Base-by-base conservation (phyloP, 2,329 filamentous ascomycete genomes). In the Ceratocystis albifundus region DNA sequence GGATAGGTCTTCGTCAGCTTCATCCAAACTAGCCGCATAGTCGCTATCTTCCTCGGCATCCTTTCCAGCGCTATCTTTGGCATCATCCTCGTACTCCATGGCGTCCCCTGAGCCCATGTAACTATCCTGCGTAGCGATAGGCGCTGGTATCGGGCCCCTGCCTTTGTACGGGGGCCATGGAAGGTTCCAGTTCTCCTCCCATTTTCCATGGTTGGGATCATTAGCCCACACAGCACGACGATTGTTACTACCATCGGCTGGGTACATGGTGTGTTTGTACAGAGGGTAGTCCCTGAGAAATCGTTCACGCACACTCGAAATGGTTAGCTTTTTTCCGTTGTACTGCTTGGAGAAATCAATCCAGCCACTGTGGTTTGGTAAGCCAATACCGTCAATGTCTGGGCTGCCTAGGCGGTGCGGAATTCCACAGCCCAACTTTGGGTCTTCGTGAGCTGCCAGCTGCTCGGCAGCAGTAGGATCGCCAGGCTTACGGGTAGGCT, bases 321-420 rank as follows among this genome's bases (percentile, higher is more conserved):
- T 45, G 10, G 28, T n/a, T 17, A 68, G 61, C 53, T 64, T 65
- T 41, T 59, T 67, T 20, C 53, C 61, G n/a, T 59, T 57, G 63
- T 65, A 66, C 20, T 57, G 61, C n/a, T 59, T 59, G 20, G 59
- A 63, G 30, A 65, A 63, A 25, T 67, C 66, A 15, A 69, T 59
- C 68, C 66, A 69, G 44, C 68, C 68, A 57, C 66, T 66, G 6
- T 45, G 61, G 32, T 69, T 68, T n/a, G 68, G 68, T 7, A 69
- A 46, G 10, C 66, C 62, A 46, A 62, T 30, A 12, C 66, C 68
- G n/a, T 64, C 30, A 25, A 65, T 12, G 15, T 66, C 53, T 5
- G 65, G 61, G 22, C 59, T 44, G 28, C 68, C 68, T 10, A 62
- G 64, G 2, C 64, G 66, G 41, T 66, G 61, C 17, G 63, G 63